A percentile compares a stretch with the other conserved stretches of the same genome.
Evolutionary conservation across 2,329 filamentous ascomycete species (phyloP).

Genomic region (Cladophialophora immunda): DNA sequence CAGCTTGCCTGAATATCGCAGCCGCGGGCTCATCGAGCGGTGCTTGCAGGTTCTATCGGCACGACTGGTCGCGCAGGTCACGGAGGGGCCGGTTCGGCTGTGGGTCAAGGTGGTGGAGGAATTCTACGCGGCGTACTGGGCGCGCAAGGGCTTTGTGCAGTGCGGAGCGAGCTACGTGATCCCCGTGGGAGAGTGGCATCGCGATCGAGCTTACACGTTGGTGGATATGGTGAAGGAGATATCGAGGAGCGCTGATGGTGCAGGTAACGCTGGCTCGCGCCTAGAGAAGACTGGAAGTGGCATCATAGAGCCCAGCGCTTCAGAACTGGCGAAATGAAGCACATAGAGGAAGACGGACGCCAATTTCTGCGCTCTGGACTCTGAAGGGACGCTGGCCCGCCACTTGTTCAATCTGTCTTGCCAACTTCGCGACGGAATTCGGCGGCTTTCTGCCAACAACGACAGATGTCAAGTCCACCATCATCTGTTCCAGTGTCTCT

Average conservation of each 20-base stretch:
- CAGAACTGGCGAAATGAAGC: conserved; percentile 16
- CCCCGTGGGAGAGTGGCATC: conserved; percentile 19
- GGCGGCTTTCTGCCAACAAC: conserved; percentile 11
- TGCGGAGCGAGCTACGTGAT: conserved; percentile 13
- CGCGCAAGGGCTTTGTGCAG: conserved; percentile 19
- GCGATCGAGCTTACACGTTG: conserved; percentile 19
- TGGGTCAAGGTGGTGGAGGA: conserved; percentile 20
- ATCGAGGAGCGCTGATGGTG: conserved; percentile 13
- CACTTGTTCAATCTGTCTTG: conserved; percentile 13
- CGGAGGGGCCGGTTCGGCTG: conserved; percentile 15
- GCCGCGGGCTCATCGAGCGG: conserved; percentile 16
- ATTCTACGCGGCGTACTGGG: conserved; percentile 15
- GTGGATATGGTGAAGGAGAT: conserved; percentile 20
- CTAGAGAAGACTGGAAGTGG: conserved; percentile 10
- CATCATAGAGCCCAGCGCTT: conserved; percentile 17
- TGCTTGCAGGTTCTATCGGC: conserved; percentile 19
- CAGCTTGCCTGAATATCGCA: conserved; percentile 16
- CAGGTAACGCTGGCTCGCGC: conserved; percentile 11
- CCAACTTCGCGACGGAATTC: conserved; percentile 17
- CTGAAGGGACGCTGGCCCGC: conserved; percentile 9
- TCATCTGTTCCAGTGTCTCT: conserved; percentile 1
- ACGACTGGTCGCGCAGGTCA: conserved; percentile 12
- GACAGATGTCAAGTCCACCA: conserved; percentile 2
- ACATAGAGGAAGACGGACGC: conserved; percentile 13
- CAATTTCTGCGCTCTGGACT: conserved; percentile 14